Percentiles rank a stretch among this genome's conserved stretches.
phyloP scores from a whole-genome alignment of 176 grass and related monocot species.

The Microstegium vimineum region DNA sequence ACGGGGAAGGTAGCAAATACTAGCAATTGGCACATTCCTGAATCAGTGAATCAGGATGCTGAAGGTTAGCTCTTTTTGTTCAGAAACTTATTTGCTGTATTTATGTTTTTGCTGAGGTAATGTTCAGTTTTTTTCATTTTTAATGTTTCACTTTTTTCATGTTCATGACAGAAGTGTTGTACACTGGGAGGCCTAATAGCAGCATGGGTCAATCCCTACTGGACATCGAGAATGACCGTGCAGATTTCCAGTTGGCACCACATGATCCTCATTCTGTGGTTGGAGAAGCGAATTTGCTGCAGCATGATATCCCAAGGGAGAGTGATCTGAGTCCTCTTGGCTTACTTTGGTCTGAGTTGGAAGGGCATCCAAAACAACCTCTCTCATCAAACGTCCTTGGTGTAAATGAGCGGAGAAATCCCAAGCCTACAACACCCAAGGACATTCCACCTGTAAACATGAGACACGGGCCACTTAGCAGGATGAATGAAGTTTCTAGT shows the following conservation, averaged over 20 bases:
- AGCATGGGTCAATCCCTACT: constrained; percentile 46
- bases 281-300: constrained; percentile 45
- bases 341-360: constrained; percentile 93
- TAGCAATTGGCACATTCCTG: constrained; percentile 25
- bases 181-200: constrained; percentile 56
- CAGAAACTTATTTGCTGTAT: not conserved
- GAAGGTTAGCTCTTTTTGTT: constrained; percentile 53
- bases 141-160: constrained; percentile 25
- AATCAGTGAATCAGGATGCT: constrained; percentile 44
- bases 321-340: constrained; percentile 82
- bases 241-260: constrained; percentile 39
- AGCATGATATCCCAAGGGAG: constrained; percentile 42
- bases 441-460: constrained; percentile 50
- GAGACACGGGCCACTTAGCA: constrained; percentile 41
- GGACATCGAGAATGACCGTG: constrained; percentile 36
- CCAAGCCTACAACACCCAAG: constrained; percentile 41
- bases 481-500: constrained; percentile 39
- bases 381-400: constrained; percentile 72
- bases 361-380: constrained; percentile 81
- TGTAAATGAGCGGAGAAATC: constrained; percentile 38
- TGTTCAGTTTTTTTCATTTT: constrained; percentile 24
- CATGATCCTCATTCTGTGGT: constrained; percentile 31
- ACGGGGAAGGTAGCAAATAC: constrained; percentile 19
- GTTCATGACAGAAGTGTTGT: constrained; percentile 74
- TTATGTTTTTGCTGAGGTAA: not conserved